phyloP scores from a whole-genome alignment of 2,329 filamentous ascomycete genomes.

The Aspergillus udagawae region DNA sequence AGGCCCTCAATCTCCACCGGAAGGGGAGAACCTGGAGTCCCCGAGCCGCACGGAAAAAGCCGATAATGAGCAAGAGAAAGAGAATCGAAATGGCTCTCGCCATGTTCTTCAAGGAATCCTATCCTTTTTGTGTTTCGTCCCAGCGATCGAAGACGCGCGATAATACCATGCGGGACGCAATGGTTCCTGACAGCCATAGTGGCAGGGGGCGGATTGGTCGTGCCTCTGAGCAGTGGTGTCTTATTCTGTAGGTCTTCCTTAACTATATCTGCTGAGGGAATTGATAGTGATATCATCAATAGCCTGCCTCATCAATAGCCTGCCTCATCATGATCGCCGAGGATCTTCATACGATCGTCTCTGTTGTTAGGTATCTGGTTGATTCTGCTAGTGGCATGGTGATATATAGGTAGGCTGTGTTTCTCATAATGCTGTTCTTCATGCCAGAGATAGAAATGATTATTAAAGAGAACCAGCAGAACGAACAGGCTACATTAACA shows the following conservation, averaged over 20 bases:
- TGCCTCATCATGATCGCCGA: constrained; percentile 29
- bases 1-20: background rate
- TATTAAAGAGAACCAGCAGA: constrained; percentile 15
- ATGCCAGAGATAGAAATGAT: constrained; percentile 36
- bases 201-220: constrained; percentile 65
- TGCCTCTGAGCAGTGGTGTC: constrained; percentile 72
- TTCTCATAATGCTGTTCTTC: constrained; percentile 29
- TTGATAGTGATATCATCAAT: background rate
- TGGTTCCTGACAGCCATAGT: constrained; percentile 72
- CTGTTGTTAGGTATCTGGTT: no score
- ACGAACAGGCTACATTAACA: constrained; percentile 8
- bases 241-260: constrained; percentile 60
- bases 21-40: background rate
- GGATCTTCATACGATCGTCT: constrained; percentile 29
- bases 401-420: constrained; percentile 32
- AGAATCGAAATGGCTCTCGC: background rate
- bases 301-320: constrained; percentile 31
- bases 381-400: no score
- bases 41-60: no score
- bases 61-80: background rate
- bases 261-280: background rate
- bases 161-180: constrained; percentile 44
- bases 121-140: background rate
- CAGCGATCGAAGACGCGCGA: background rate
- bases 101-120: background rate